These are phyloP conservation scores for Termitomyces sp. DNA, from an alignment of 1,284 basidiomycete genomes.

Conservation along the genomic window DNA sequence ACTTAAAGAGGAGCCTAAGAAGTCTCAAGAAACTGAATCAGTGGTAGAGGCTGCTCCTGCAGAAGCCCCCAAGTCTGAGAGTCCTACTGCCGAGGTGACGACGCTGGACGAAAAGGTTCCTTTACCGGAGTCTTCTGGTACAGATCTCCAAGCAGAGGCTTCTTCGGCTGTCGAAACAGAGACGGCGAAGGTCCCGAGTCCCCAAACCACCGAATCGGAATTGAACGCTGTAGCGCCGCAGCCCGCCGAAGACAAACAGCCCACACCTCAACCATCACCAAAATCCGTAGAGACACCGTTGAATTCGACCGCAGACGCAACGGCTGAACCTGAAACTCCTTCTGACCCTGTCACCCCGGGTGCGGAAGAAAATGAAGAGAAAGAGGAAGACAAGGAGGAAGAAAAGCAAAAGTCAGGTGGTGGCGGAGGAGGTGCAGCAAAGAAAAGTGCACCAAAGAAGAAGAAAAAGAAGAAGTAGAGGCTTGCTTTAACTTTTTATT, in stretches of 20 bases:
- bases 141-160: not conserved
- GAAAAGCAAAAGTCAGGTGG: not conserved
- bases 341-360: not conserved
- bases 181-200: not conserved
- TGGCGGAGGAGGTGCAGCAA: not conserved
- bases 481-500: not conserved
- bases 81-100: not conserved
- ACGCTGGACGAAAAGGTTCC: not conserved
- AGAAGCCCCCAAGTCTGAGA: not conserved
- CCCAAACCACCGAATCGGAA: not conserved
- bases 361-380: constrained; percentile 1
- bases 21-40: not conserved
- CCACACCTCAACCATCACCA: not conserved
- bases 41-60: not conserved
- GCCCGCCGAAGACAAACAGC: not conserved
- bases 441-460: constrained; percentile 1
- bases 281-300: not conserved
- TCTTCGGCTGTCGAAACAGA: not conserved
- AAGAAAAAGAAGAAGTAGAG: constrained; percentile 13
- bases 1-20: not conserved
- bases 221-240: not conserved
- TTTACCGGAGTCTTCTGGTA: too few relatives aligned
- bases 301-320: not conserved
- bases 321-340: not conserved
- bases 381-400: constrained; percentile 3